A percentile compares a stretch with the other conserved stretches of the same genome.
Evolutionary conservation across 345 rosid species (phyloP).

Genomic region (Acer negundo): DNA sequence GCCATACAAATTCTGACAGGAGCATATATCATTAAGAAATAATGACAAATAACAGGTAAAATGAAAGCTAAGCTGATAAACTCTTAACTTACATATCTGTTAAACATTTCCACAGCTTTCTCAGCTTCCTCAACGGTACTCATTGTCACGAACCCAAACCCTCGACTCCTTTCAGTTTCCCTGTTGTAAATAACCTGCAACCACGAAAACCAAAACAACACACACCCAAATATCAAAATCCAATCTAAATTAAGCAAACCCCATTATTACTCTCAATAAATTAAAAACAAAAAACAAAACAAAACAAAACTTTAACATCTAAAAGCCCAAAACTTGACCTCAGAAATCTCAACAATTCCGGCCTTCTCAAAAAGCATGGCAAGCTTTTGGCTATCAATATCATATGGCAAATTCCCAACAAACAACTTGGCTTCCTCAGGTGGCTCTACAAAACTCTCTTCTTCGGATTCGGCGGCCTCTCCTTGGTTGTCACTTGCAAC

Average conservation of each 20-base stretch:
- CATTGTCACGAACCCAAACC: slow-evolving; percentile 94
- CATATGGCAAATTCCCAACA: slow-evolving; percentile 83
- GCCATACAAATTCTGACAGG: background rate
- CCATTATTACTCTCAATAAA: background rate
- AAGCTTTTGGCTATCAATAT: slow-evolving; percentile 74
- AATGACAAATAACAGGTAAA: background rate
- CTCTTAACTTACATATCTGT: slow-evolving; percentile 64
- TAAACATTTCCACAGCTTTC: slow-evolving; percentile 64
- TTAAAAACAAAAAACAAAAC: background rate
- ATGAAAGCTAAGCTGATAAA: background rate
- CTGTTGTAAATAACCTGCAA: slow-evolving; percentile 81
- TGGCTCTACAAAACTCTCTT: slow-evolving; percentile 46
- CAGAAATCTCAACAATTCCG: slow-evolving; percentile 93
- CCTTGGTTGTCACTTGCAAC: slow-evolving; percentile 26
- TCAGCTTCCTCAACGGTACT: slow-evolving; percentile 89
- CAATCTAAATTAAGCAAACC: background rate
- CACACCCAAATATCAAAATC: background rate
- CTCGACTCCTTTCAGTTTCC: slow-evolving; percentile 85
- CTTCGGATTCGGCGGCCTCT: slow-evolving; percentile 28
- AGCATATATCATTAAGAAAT: background rate
- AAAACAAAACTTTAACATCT: background rate
- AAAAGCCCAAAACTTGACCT: slow-evolving; percentile 46
- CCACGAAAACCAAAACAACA: slow-evolving; percentile 12
- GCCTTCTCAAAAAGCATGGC: slow-evolving; percentile 87
- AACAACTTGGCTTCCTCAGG: slow-evolving; percentile 85